Conservation (phyloP, 495 filamentous ascomycete genomes). For the Aspergillus bridgeri region DNA sequence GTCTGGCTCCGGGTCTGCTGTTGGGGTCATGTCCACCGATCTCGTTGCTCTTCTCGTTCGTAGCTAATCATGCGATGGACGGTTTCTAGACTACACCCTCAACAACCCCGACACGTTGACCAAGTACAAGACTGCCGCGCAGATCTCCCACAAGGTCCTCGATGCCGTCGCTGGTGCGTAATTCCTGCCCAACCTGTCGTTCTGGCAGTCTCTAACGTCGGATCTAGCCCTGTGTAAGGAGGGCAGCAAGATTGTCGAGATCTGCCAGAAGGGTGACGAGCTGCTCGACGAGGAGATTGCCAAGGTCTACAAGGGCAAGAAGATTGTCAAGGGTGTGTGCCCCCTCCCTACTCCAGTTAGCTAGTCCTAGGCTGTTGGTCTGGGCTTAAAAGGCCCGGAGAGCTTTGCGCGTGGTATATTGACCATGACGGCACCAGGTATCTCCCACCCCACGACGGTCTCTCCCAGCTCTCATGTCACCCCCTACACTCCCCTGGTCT, state of each 20-base stretch:
- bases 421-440: slow-evolving; percentile 53
- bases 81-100: slow-evolving; percentile 75
- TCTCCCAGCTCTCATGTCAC: slow-evolving; percentile 94
- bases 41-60: background rate
- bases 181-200: background rate
- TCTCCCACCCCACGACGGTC: slow-evolving; percentile 91
- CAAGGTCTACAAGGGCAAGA: slow-evolving; percentile 99
- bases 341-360: background rate
- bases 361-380: too few relatives aligned
- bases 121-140: slow-evolving; percentile 95
- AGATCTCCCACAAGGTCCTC: slow-evolving; percentile 92
- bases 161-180: slow-evolving; percentile 68
- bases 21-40: background rate
- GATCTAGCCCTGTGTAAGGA: slow-evolving; percentile 68
- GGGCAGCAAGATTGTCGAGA: slow-evolving; percentile 83
- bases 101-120: slow-evolving; percentile 96
- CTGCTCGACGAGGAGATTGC: slow-evolving; percentile 86
- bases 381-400: too few relatives aligned
- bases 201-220: background rate
- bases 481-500: slow-evolving; percentile 86
- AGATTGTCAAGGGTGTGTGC: slow-evolving; percentile 78
- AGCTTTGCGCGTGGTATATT: slow-evolving; percentile 12
- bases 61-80: slow-evolving; percentile 17
- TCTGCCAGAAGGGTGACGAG: slow-evolving; percentile 95
- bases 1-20: too few relatives aligned